A percentile compares a stretch with the other conserved stretches of the same genome.
These are phyloP conservation scores for Penicillium sp. DNA, from an alignment of 2,329 filamentous ascomycete genomes.

Conservation along the genomic window DNA sequence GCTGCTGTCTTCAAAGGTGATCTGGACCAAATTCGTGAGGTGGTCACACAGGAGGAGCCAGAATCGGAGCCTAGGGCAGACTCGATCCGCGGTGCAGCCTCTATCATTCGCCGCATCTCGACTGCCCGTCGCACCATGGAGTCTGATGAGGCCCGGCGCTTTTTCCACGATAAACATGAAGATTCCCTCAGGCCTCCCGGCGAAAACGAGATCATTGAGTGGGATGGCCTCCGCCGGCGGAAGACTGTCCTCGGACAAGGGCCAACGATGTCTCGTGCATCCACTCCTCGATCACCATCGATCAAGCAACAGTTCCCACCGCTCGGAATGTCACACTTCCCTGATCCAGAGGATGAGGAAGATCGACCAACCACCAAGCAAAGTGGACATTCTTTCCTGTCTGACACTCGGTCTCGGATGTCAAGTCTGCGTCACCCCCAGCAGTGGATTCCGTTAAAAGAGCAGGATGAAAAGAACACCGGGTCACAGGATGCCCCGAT, in stretches of 20 bases:
- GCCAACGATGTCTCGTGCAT: constrained; percentile 41
- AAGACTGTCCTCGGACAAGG: constrained; percentile 56
- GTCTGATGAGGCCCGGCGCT: constrained; percentile 71
- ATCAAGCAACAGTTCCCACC: constrained; percentile 66
- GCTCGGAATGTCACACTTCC: constrained; percentile 84
- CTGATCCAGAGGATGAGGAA: constrained; percentile 61
- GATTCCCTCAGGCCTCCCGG: constrained; percentile 72
- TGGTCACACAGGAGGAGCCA: constrained; percentile 92
- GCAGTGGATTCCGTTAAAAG: constrained; percentile 35
- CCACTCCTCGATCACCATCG: constrained; percentile 35
- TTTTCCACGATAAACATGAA: constrained; percentile 73
- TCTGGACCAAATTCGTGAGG: constrained; percentile 90
- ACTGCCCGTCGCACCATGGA: constrained; percentile 74
- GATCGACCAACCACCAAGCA: constrained; percentile 30
- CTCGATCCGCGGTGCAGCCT: constrained; percentile 86
- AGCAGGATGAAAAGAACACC: constrained; percentile 30
- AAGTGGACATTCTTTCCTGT: constrained; percentile 37
- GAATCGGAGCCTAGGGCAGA: constrained; percentile 96
- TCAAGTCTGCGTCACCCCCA: constrained; percentile 37
- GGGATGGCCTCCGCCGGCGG: constrained; percentile 83
- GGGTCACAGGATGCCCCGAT: constrained; percentile 1
- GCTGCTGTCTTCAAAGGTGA: constrained; percentile 89
- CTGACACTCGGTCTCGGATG: constrained; percentile 39
- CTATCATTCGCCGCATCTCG: constrained; percentile 82
- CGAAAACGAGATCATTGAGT: constrained; percentile 81